Evolutionary conservation across 2,329 filamentous ascomycete genomes (phyloP).

Genomic region (Hymenoscyphus scutula): DNA sequence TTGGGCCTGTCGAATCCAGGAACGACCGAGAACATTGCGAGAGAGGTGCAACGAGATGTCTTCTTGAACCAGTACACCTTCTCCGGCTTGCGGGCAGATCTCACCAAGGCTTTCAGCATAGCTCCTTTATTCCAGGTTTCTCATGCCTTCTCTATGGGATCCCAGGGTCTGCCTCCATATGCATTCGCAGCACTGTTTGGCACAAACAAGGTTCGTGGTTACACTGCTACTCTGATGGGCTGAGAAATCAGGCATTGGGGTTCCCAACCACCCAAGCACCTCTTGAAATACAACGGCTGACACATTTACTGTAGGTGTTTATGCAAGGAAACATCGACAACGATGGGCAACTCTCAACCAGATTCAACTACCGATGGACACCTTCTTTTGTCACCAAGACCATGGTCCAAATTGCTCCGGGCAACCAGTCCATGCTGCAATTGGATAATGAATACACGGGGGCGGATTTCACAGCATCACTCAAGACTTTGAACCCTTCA

Average conservation of each 20-base stretch:
- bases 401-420: conserved; percentile 79
- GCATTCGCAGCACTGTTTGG: conserved; percentile 93
- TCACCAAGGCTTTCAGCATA: conserved; percentile 95
- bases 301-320: conserved; percentile 65
- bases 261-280: not conserved
- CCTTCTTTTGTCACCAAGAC: conserved; percentile 80
- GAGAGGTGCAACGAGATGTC: conserved; percentile 94
- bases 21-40: conserved; percentile 82
- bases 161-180: conserved; percentile 87
- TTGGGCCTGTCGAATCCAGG: conserved; percentile 90
- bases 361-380: conserved; percentile 92
- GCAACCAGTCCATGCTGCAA: conserved; percentile 82
- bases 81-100: conserved; percentile 88
- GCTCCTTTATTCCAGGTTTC: conserved; percentile 94
- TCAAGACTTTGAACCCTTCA: conserved; percentile 97
- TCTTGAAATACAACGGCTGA: conserved; percentile 23
- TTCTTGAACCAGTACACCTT: conserved; percentile 97
- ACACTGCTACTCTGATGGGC: not conserved
- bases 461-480: conserved; percentile 84
- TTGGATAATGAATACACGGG: conserved; percentile 96
- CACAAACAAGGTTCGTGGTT: conserved; percentile 73
- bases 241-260: not conserved
- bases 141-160: conserved; percentile 92
- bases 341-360: conserved; percentile 79
- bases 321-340: conserved; percentile 95